These are phyloP conservation scores for Nemania bipapillata DNA, from an alignment of 2,329 filamentous ascomycete species.

Conservation along the genomic window DNA sequence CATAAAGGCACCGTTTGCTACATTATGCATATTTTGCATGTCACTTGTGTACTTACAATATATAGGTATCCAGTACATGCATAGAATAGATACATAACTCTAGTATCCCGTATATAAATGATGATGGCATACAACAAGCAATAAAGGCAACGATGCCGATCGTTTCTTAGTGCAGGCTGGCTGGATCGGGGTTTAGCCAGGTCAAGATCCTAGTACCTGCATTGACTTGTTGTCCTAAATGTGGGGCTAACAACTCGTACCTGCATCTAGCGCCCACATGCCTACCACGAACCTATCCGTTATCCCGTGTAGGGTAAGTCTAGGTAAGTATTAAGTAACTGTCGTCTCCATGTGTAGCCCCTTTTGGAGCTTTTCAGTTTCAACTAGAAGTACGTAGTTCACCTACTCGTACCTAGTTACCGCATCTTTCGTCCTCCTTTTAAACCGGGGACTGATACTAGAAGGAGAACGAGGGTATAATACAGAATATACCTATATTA, in stretches of 20 bases:
- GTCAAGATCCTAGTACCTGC: conserved; percentile 28
- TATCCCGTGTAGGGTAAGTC: conserved; percentile 6
- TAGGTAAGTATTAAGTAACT: no score
- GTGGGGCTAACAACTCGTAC: conserved; percentile 23
- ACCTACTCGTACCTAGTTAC: background rate
- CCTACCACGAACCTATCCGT: background rate
- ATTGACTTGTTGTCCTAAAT: conserved; percentile 22
- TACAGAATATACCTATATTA: no score
- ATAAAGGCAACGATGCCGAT: conserved; percentile 16
- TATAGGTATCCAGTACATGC: no score
- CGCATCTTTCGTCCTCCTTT: background rate
- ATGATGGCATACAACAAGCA: background rate
- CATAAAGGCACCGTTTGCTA: no score
- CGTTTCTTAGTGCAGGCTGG: conserved; percentile 23
- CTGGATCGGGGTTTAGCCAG: conserved; percentile 20
- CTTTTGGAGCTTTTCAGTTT: conserved; percentile 15
- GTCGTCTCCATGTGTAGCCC: conserved; percentile 7
- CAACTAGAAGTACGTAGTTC: background rate
- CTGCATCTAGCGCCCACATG: conserved; percentile 21
- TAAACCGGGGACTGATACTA: background rate
- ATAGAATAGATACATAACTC: no score
- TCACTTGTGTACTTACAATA: background rate
- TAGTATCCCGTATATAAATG: no score
- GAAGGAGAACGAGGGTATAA: background rate
- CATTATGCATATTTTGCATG: no score